Conservation (phyloP, 805 yeast genomes). For the Hanseniaspora lachancei region DNA sequence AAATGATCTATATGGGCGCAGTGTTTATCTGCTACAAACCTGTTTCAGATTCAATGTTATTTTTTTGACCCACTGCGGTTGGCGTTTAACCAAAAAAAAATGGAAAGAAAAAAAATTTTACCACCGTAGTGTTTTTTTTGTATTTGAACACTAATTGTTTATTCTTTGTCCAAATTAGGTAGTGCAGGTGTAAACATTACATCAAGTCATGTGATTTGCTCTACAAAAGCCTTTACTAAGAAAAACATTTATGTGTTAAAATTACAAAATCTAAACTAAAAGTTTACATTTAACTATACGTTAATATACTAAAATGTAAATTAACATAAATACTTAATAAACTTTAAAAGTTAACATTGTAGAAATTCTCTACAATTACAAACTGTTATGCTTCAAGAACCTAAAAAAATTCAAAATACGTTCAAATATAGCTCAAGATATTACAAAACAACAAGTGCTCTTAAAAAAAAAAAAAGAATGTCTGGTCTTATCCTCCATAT, state of each 20-base stretch:
- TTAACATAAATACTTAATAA: too few species aligned
- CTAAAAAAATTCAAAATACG: not conserved
- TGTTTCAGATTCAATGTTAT: not conserved
- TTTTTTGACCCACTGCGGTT: not conserved
- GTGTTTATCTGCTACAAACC: not conserved
- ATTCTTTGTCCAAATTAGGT: not conserved
- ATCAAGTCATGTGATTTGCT: not conserved
- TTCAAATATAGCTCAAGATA: not conserved
- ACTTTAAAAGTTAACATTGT: too few species aligned
- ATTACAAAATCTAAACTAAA: too few species aligned
- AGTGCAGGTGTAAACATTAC: not conserved
- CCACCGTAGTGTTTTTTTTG: not conserved
- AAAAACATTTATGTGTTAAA: too few species aligned
- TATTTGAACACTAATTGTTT: too few species aligned
- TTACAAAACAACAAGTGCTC: not conserved
- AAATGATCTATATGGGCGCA: not conserved
- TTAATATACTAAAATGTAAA: too few species aligned
- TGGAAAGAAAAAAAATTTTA: not conserved
- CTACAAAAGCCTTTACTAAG: too few species aligned
- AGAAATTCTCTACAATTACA: too few species aligned
- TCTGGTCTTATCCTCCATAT: slow-evolving; percentile 9
- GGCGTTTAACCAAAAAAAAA: not conserved
- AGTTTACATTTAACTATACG: not conserved
- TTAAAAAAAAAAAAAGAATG: not conserved
- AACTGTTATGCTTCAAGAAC: not conserved